These are phyloP conservation scores for Cornus kousa DNA, from an alignment of 148 eudicot genomes.

Conservation along the genomic window DNA sequence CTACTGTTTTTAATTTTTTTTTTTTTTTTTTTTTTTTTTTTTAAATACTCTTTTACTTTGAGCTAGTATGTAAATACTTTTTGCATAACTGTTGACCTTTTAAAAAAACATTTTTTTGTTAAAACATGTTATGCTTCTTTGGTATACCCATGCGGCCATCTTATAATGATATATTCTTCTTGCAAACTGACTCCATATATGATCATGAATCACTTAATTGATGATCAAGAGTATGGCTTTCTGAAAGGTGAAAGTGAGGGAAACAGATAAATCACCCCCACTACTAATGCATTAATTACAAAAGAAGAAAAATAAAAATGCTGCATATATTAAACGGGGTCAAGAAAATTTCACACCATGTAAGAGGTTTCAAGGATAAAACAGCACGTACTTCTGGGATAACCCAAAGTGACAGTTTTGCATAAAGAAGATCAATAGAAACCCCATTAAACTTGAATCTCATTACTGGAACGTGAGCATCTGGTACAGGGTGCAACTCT, in stretches of 20 bases:
- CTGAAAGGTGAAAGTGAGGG: neutral
- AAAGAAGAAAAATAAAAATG: constrained; percentile 1
- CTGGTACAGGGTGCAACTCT: constrained; percentile 61
- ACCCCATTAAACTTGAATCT: constrained; percentile 61
- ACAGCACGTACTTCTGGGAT: constrained; percentile 53
- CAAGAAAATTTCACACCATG: neutral
- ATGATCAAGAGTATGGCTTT: neutral
- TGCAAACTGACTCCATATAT: neutral
- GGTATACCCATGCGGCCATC: neutral
- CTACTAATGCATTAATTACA: neutral
- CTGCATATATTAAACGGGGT: neutral
- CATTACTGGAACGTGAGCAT: constrained; percentile 71
- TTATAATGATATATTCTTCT: neutral
- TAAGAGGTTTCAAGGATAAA: constrained; percentile 1
- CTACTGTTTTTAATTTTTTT: too few species aligned
- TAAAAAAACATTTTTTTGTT: too few species aligned
- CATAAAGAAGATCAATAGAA: constrained; percentile 73
- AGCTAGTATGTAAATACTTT: too few species aligned
- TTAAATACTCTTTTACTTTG: too few species aligned
- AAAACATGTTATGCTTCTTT: neutral
- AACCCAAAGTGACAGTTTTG: constrained; percentile 56
- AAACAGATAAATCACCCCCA: neutral
- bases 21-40: too few species aligned
- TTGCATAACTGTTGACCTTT: too few species aligned
- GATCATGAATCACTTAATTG: neutral